Percentiles rank a stretch among this genome's conserved stretches.
Evolutionary conservation across 345 rosid species (phyloP).

Genomic region (Brassica juncea): DNA sequence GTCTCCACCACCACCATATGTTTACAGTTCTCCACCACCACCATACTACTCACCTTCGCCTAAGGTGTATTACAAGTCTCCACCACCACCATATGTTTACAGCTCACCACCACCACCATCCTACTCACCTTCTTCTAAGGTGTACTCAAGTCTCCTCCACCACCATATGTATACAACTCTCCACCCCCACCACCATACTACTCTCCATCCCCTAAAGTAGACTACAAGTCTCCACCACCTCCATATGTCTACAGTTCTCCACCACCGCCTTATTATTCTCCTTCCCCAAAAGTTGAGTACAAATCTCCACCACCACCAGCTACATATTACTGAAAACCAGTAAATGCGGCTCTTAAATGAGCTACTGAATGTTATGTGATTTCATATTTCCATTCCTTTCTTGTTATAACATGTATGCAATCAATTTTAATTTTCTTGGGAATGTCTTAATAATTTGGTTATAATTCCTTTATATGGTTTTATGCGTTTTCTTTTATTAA

Average conservation of each 20-base stretch:
- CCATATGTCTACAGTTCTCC: conserved; percentile 7
- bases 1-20: conserved; percentile 14
- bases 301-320: conserved; percentile 23
- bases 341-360: neutral
- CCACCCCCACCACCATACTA: conserved; percentile 21
- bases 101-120: conserved; percentile 22
- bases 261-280: neutral
- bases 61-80: neutral
- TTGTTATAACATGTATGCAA: neutral
- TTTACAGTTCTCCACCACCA: neutral
- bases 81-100: conserved; percentile 23
- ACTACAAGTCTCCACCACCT: conserved; percentile 12
- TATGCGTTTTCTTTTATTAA: neutral
- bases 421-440: neutral
- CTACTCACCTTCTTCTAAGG: neutral
- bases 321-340: conserved; percentile 13
- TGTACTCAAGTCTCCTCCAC: neutral
- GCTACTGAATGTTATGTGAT: neutral
- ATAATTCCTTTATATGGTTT: neutral
- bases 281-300: neutral
- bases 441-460: neutral
- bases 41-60: neutral
- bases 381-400: neutral
- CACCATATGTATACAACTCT: conserved; percentile 13
- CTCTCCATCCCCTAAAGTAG: conserved; percentile 7